Conservation (phyloP, 108 stramenopile species). For the Skeletonema marinoi region DNA sequence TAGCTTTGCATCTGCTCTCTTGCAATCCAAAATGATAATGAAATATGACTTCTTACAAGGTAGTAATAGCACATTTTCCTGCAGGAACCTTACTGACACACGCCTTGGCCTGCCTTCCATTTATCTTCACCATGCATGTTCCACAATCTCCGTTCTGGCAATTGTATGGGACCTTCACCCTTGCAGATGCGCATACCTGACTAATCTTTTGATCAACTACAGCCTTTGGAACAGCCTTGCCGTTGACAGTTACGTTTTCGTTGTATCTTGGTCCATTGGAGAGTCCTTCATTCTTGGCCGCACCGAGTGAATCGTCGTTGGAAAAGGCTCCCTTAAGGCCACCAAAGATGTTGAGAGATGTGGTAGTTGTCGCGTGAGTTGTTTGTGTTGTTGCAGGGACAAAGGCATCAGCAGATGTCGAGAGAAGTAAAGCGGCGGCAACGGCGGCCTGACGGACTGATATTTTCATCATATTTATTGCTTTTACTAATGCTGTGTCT, state of each 20-base stretch:
- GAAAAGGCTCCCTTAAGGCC: conserved; percentile 77
- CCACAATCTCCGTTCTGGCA: conserved; percentile 90
- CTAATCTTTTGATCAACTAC: conserved; percentile 84
- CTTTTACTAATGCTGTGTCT: too few species aligned
- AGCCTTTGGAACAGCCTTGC: conserved; percentile 69
- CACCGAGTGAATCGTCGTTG: conserved; percentile 79
- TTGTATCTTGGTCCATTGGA: conserved; percentile 71
- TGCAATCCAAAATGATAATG: not conserved
- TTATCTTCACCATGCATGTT: conserved; percentile 73
- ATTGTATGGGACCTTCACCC: conserved; percentile 87
- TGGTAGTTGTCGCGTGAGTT: conserved; percentile 18
- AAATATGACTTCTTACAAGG: conserved; percentile 39
- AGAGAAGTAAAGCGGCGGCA: not conserved
- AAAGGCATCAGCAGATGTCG: not conserved
- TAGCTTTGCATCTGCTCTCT: not conserved
- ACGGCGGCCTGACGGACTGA: not conserved
- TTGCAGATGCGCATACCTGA: conserved; percentile 67
- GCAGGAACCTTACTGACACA: conserved; percentile 64
- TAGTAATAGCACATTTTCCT: conserved; percentile 71
- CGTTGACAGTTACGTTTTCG: conserved; percentile 83
- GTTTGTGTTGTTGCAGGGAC: not conserved
- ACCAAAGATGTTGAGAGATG: conserved; percentile 63
- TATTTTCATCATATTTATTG: not conserved
- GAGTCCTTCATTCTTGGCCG: conserved; percentile 71
- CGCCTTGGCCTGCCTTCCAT: conserved; percentile 82